A percentile compares a stretch with the other conserved stretches of the same genome.
These are phyloP conservation scores for peach (Prunus persica) DNA, from an alignment of 306 rosid genomes.

Conservation along the genomic window DNA sequence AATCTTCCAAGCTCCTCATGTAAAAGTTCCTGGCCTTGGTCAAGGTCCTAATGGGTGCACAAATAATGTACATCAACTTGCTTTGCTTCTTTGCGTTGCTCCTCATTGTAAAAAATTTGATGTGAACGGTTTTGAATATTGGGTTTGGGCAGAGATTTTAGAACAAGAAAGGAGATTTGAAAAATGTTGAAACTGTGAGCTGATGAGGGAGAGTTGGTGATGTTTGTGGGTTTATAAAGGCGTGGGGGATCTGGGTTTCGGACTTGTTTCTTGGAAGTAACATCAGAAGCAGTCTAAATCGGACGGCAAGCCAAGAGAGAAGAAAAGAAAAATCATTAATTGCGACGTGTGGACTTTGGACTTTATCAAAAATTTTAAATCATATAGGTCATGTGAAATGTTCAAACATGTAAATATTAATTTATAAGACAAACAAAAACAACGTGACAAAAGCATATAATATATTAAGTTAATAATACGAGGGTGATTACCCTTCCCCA, in stretches of 20 bases:
- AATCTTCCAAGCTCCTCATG: slow-evolving; percentile 30
- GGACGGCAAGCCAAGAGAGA: slow-evolving; percentile 5
- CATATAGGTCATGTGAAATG: neutral
- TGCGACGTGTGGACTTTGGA: slow-evolving; percentile 19
- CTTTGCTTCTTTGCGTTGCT: slow-evolving; percentile 13
- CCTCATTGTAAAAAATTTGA: neutral
- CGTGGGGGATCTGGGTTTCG: neutral
- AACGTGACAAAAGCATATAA: neutral
- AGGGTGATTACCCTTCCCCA: neutral
- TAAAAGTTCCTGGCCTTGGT: slow-evolving; percentile 41
- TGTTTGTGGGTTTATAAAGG: neutral
- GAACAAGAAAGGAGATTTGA: no score
- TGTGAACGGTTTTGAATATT: neutral
- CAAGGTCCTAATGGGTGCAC: slow-evolving; percentile 38
- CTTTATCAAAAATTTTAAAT: neutral
- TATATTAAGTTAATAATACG: neutral
- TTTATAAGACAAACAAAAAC: neutral
- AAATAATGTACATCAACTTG: slow-evolving; percentile 15
- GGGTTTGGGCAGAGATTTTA: no score
- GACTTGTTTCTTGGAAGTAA: slow-evolving; percentile 11
- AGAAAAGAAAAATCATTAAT: neutral
- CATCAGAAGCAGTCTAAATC: neutral
- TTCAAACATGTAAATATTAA: neutral
- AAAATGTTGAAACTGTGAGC: neutral
- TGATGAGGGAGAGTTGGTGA: neutral